Evolutionary conservation across 2,329 filamentous ascomycete species (phyloP).

Genomic region (Cladophialophora carrionii): DNA sequence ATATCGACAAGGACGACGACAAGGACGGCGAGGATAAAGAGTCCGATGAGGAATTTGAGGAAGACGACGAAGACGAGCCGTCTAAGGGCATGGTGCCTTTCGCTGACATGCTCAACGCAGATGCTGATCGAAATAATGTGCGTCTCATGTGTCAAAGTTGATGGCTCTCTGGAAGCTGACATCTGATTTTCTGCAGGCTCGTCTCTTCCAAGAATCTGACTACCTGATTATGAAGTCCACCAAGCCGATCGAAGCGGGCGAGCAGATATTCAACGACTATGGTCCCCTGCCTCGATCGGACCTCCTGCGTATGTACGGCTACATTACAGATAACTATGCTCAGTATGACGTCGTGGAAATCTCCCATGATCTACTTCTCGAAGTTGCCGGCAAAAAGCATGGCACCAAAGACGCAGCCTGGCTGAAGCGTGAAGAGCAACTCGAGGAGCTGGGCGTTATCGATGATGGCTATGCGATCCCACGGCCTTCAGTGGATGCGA

Average conservation of each 20-base stretch:
- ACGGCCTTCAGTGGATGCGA: slow-evolving; percentile 39
- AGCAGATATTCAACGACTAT: slow-evolving; percentile 88
- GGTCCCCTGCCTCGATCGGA: slow-evolving; percentile 82
- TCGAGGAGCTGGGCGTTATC: slow-evolving; percentile 65
- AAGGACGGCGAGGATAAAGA: slow-evolving; percentile 32
- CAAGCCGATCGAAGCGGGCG: slow-evolving; percentile 67
- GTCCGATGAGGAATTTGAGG: slow-evolving; percentile 31
- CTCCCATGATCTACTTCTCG: slow-evolving; percentile 62
- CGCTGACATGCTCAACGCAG: slow-evolving; percentile 86
- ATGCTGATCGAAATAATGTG: slow-evolving; percentile 75
- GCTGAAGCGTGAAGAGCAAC: slow-evolving; percentile 47
- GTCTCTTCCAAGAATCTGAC: slow-evolving; percentile 63
- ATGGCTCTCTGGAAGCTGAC: slow-evolving; percentile 2
- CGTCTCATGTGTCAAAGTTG: slow-evolving; percentile 46
- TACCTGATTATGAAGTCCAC: slow-evolving; percentile 72
- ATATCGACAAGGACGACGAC: slow-evolving; percentile 56
- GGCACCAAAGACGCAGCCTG: slow-evolving; percentile 43
- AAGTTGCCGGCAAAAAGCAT: slow-evolving; percentile 43
- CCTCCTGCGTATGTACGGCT: slow-evolving; percentile 81
- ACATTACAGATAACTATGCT: slow-evolving; percentile 76
- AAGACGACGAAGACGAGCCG: slow-evolving; percentile 48
- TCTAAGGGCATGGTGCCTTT: slow-evolving; percentile 76
- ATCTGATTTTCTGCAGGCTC: slow-evolving; percentile 44
- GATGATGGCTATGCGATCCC: slow-evolving; percentile 74
- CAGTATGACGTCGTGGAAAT: slow-evolving; percentile 84